Conservation (phyloP, 768 basidiomycete genomes). For the Lyophyllum shimeji region DNA sequence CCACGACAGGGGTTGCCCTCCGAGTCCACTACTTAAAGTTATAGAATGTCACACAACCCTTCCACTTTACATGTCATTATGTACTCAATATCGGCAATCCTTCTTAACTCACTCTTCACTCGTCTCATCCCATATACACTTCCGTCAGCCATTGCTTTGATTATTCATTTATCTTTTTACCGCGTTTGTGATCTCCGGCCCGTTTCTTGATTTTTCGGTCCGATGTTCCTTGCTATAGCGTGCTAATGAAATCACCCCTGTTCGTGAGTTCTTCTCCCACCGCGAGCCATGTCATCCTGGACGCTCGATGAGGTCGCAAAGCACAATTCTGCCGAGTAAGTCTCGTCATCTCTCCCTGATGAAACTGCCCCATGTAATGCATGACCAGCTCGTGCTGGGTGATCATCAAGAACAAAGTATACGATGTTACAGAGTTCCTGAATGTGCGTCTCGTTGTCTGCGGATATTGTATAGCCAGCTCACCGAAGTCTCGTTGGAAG, state of each 20-base stretch:
- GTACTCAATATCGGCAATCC: not conserved
- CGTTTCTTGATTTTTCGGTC: not conserved
- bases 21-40: no score
- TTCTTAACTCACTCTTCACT: not conserved
- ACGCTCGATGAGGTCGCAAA: slow-evolving; percentile 58
- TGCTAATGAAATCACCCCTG: not conserved
- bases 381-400: slow-evolving; percentile 77
- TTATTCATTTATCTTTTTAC: no score
- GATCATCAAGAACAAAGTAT: slow-evolving; percentile 76
- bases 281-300: slow-evolving; percentile 38
- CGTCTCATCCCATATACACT: no score
- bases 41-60: no score
- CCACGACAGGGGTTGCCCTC: not conserved
- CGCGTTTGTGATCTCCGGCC: not conserved
- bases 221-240: not conserved
- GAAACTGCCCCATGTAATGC: not conserved
- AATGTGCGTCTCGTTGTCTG: slow-evolving; percentile 36
- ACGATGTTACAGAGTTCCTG: slow-evolving; percentile 83
- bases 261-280: slow-evolving; percentile 15
- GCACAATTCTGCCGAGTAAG: slow-evolving; percentile 54
- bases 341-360: slow-evolving; percentile 15
- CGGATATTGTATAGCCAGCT: not conserved
- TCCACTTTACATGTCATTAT: not conserved
- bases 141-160: not conserved
- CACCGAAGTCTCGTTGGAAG: slow-evolving; percentile 30